These are phyloP conservation scores for Tetrapisispora namnaoensis DNA, from an alignment of 805 yeast species.

Conservation along the genomic window DNA sequence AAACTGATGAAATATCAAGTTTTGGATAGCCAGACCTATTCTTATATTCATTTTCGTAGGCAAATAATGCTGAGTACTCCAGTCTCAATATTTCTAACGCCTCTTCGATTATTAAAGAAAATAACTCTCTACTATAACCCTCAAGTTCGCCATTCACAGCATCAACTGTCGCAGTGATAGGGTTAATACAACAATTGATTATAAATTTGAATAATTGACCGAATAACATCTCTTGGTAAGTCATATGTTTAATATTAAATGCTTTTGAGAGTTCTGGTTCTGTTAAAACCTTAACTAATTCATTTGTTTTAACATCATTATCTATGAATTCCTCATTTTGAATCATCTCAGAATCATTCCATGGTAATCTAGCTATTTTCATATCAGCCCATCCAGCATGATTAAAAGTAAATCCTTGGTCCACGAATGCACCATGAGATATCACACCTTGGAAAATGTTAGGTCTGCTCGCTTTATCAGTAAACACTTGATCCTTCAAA, in stretches of 20 bases:
- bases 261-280: conserved; percentile 17
- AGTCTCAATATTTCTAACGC: conserved; percentile 24
- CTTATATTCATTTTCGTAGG: conserved; percentile 16
- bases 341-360: conserved; percentile 15
- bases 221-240: conserved; percentile 40
- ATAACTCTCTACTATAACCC: conserved; percentile 32
- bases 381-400: conserved; percentile 72
- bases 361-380: conserved; percentile 49
- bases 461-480: conserved; percentile 40
- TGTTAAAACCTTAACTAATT: conserved; percentile 24
- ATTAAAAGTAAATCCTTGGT: conserved; percentile 30
- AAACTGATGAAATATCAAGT: conserved; percentile 17
- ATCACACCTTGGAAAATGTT: conserved; percentile 64
- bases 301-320: conserved; percentile 13
- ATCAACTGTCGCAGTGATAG: conserved; percentile 68
- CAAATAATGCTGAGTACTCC: conserved; percentile 23
- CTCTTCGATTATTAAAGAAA: conserved; percentile 29
- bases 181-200: conserved; percentile 76
- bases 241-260: conserved; percentile 26
- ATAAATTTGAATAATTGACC: conserved; percentile 69
- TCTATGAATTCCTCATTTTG: conserved; percentile 13
- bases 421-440: conserved; percentile 70
- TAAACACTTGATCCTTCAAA: conserved; percentile 47
- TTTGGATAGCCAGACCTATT: conserved; percentile 21
- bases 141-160: conserved; percentile 73